Conservation (phyloP, 306 rosid species). For the Ziziphus jujuba region DNA sequence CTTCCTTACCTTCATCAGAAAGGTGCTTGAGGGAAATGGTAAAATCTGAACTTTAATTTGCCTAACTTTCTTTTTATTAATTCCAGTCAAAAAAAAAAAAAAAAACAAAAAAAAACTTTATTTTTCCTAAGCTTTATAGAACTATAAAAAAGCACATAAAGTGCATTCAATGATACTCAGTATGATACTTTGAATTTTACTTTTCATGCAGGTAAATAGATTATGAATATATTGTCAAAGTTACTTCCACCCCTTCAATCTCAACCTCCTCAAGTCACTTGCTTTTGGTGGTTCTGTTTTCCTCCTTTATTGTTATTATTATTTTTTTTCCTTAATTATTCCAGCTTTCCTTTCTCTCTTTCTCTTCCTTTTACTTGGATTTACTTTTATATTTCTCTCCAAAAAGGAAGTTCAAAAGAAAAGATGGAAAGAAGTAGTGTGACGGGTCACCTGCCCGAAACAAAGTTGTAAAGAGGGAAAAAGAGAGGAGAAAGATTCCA, state of each 20-base stretch:
- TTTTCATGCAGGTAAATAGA: conserved; percentile 71
- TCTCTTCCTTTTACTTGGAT: conserved; percentile 13
- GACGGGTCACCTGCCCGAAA: conserved; percentile 34
- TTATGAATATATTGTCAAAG: conserved; percentile 12
- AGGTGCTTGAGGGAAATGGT: conserved; percentile 59
- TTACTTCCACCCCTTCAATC: conserved; percentile 30
- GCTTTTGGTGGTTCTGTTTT: conserved; percentile 35
- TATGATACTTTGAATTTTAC: background rate
- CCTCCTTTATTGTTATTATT: background rate
- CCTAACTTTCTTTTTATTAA: background rate
- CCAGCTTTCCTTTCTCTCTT: conserved; percentile 18
- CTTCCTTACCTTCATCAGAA: conserved; percentile 69
- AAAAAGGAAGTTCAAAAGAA: conserved; percentile 31
- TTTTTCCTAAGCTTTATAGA: background rate
- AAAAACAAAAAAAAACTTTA: too few relatives aligned
- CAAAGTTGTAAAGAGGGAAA: conserved; percentile 27
- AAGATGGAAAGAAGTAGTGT: conserved; percentile 26
- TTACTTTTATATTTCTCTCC: conserved; percentile 14
- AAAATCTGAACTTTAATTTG: conserved; percentile 6
- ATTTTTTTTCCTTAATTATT: conserved; percentile 19
- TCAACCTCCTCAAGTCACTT: conserved; percentile 26
- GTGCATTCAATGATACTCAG: conserved; percentile 11
- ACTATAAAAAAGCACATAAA: background rate
- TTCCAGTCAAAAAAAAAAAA: too few relatives aligned
- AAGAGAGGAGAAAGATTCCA: conserved; percentile 40